phyloP scores from a whole-genome alignment of 345 rosid genomes.

The Hibiscus tridactylites region DNA sequence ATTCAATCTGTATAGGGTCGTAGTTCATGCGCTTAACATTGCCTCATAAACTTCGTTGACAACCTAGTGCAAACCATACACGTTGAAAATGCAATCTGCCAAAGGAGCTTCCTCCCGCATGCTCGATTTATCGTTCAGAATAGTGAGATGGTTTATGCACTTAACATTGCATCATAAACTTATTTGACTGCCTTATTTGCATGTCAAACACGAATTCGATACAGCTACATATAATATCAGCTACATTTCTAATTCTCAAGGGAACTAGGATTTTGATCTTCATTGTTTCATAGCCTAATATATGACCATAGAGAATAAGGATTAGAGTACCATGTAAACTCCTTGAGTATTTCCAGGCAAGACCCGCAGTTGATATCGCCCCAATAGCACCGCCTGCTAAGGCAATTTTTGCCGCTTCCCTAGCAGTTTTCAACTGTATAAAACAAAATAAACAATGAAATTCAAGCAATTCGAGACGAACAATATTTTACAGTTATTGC shows the following conservation, averaged over 20 bases:
- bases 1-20: neutral
- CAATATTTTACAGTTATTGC: neutral
- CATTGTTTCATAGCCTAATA: neutral
- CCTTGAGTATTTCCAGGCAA: slow-evolving; percentile 87
- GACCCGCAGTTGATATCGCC: slow-evolving; percentile 68
- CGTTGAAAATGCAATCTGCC: too few species aligned
- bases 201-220: too few species aligned
- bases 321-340: slow-evolving; percentile 61
- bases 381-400: slow-evolving; percentile 57
- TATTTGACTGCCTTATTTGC: neutral
- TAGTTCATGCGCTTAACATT: too few species aligned
- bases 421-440: slow-evolving; percentile 69
- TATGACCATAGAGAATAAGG: neutral
- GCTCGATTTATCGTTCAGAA: neutral
- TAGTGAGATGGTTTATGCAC: neutral
- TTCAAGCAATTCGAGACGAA: neutral
- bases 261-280: neutral
- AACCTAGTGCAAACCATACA: too few species aligned
- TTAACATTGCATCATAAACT: neutral
- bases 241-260: neutral
- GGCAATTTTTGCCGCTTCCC: slow-evolving; percentile 59
- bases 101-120: too few species aligned
- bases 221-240: too few species aligned
- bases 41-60: too few species aligned
- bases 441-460: neutral